Evolutionary conservation across 1,139 yeast genomes (phyloP).

Genomic region (Pichia sp.): DNA sequence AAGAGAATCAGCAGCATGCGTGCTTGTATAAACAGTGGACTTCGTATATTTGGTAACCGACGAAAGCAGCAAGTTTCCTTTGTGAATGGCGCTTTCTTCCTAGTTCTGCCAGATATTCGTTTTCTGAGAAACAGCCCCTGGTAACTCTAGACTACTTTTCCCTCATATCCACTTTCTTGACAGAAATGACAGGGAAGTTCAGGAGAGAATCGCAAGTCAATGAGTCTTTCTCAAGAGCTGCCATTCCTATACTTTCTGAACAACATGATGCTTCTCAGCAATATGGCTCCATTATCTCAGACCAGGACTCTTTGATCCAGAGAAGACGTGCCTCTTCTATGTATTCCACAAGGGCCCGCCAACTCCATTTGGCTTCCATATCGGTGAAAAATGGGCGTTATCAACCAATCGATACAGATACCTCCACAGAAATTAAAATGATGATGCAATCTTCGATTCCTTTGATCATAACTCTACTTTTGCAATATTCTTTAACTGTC

Average conservation of each 20-base stretch:
- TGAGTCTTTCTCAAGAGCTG: constrained; percentile 1
- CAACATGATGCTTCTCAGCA: background rate
- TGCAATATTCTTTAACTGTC: constrained; percentile 79
- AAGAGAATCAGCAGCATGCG: background rate
- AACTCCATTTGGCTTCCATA: constrained; percentile 19
- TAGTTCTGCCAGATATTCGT: no score
- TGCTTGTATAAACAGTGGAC: background rate
- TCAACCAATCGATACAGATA: constrained; percentile 45
- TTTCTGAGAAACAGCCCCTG: no score
- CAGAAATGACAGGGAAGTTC: background rate
- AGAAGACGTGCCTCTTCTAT: constrained; percentile 27
- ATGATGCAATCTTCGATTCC: constrained; percentile 52
- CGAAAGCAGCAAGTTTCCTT: no score
- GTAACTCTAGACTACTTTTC: no score
- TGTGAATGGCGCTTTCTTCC: no score
- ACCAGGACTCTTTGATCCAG: constrained; percentile 24
- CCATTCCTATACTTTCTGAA: constrained; percentile 1
- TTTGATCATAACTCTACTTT: constrained; percentile 62
- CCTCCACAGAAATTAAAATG: constrained; percentile 40
- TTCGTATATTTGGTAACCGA: no score
- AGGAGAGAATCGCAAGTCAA: constrained; percentile 3
- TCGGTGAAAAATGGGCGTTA: constrained; percentile 22
- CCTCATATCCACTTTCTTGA: background rate
- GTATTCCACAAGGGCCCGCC: constrained; percentile 16
- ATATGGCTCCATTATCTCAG: constrained; percentile 22